Percentiles rank a stretch among this genome's conserved stretches.
These are phyloP conservation scores for Dictyostelium purpureum DNA, from an alignment of 78 protist genomes.

Conservation along the genomic window DNA sequence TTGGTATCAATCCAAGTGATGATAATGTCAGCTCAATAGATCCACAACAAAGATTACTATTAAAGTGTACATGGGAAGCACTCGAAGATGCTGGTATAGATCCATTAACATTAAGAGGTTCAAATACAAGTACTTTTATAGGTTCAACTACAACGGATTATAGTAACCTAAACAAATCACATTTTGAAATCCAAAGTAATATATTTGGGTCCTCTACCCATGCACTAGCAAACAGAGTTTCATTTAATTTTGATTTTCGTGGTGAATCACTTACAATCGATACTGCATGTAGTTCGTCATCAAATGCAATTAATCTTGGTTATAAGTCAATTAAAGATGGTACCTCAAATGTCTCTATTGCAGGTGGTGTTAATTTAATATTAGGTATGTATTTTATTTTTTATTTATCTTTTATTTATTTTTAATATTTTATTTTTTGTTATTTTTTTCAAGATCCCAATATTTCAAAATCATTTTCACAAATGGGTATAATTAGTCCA, in stretches of 20 bases:
- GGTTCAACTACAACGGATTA: not conserved
- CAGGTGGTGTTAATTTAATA: not conserved
- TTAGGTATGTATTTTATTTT: no score
- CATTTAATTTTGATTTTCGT: conserved; percentile 39
- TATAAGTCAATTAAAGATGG: no score
- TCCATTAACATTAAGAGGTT: no score
- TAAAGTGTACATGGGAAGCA: conserved; percentile 62
- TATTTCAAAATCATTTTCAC: not conserved
- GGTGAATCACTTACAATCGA: conserved; percentile 85
- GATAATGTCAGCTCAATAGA: no score
- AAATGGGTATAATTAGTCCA: not conserved
- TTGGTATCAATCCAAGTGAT: conserved; percentile 60
- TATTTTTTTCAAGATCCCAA: not conserved
- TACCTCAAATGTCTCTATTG: conserved; percentile 72
- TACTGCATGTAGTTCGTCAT: conserved; percentile 92
- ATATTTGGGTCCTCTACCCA: no score
- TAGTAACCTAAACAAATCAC: conserved; percentile 64
- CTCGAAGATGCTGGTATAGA: conserved; percentile 66
- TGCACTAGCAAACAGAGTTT: no score
- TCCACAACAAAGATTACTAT: conserved; percentile 85
- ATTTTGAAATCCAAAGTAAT: no score
- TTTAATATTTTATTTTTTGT: not conserved
- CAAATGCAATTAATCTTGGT: no score
- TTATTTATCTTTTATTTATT: not conserved
- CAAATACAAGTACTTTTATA: no score